Evolutionary conservation across 1,139 yeast genomes (phyloP), one percentile per base, ranked within the genome.

Genomic region (Geotrichum siamense): DNA sequence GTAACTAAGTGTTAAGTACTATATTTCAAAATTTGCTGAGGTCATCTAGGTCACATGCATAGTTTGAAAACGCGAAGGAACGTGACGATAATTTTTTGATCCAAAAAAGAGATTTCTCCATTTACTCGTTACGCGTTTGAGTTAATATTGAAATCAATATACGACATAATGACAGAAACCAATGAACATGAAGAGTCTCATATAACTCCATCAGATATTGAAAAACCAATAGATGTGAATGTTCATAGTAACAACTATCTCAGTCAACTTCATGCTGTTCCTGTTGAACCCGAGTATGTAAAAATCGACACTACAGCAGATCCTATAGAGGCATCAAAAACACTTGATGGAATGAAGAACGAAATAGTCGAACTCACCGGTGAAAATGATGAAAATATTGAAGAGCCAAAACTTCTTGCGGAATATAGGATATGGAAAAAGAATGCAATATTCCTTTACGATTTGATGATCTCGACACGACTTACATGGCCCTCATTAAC

Each of bases 401-500:
- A 45, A 39, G 46, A 45, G 17, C 42, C 48, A 2, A 42, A 38
- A 27, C 35, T 45, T 13, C 36, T 43, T 3, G 46, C 46, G 3
- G 94, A 85, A 63, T 84, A 77, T 69, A 85, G 85, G 60, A 82
- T 85, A 45, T 89, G 97, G 97, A 89, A 87, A 62, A 87, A 87
- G 60, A 79, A 94, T 2, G 83, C 87, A 5, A 96, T 96, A 12
- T 72, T 86, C 53, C 68, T 87, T 42, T 89, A 89, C 64, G 86
- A 85, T 62, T 69, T 84, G 52, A 74, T 84, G 54, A 75, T 84
- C 53, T 74, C 93, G 31, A 70, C 75, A 52, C 78, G 85, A 13
- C 65, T 77, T 39, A 75, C 76, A 32, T 72, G 72, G 65, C 86
- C 87, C 3, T 59, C 70, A 2, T 50, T 65, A 34, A 61, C 59